Evolutionary conservation across 345 rosid genomes (phyloP).

Genomic region (Hypericum perforatum): DNA sequence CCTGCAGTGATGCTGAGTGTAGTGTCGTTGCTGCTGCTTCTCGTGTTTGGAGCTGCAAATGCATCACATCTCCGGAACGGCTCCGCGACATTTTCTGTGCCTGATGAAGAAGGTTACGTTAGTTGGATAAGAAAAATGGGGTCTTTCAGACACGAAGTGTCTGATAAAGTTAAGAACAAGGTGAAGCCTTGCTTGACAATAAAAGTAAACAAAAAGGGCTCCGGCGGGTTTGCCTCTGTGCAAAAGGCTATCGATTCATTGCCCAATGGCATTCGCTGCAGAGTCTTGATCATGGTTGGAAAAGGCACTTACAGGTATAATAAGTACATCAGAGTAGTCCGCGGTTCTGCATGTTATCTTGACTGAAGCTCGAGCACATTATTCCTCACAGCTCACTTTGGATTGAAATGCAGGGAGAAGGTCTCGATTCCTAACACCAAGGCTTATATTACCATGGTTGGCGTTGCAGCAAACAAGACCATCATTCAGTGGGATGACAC

Average conservation of each 20-base stretch:
- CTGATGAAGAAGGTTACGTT: conserved; percentile 19
- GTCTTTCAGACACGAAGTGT: conserved; percentile 18
- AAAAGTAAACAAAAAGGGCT: conserved; percentile 18
- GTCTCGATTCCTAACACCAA: conserved; percentile 33
- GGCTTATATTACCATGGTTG: conserved; percentile 30
- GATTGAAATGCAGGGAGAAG: conserved; percentile 29
- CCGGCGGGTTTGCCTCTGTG: conserved; percentile 17
- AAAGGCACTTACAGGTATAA: conserved; percentile 32
- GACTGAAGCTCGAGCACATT: neutral
- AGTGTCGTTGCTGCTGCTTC: conserved; percentile 15
- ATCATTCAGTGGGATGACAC: conserved; percentile 35
- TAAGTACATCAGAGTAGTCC: neutral
- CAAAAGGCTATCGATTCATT: conserved; percentile 28
- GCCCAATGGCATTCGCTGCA: conserved; percentile 28
- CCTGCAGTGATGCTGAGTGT: too few relatives aligned
- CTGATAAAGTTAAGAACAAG: conserved; percentile 19
- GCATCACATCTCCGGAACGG: conserved; percentile 6
- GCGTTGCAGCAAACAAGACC: conserved; percentile 31
- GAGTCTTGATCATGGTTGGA: conserved; percentile 23
- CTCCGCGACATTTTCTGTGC: conserved; percentile 11
- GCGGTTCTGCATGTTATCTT: too few relatives aligned
- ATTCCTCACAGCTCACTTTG: neutral
- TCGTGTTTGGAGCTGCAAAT: conserved; percentile 17
- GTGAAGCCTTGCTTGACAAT: conserved; percentile 27
- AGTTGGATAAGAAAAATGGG: conserved; percentile 23